phyloP scores from a whole-genome alignment of 1,284 basidiomycete species.

The Ustilago xerochloae region DNA sequence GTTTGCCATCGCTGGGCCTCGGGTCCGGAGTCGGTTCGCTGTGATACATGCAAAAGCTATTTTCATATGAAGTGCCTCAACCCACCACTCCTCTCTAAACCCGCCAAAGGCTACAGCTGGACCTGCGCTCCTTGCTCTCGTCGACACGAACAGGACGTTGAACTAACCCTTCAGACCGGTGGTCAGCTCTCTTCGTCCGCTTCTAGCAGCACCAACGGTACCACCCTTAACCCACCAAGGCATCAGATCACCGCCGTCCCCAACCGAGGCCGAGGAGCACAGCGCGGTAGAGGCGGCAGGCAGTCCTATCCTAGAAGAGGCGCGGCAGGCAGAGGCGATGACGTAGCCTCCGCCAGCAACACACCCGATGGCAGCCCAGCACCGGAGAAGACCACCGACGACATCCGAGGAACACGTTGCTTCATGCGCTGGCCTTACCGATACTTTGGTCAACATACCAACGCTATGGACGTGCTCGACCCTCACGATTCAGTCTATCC shows the following conservation, averaged over 20 bases:
- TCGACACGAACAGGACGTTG: constrained; percentile 86
- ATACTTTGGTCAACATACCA: constrained; percentile 92
- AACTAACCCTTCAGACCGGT: constrained; percentile 66
- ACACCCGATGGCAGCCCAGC: constrained; percentile 42
- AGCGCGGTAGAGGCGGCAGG: constrained; percentile 19
- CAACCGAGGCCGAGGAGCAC: constrained; percentile 34
- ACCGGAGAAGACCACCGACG: constrained; percentile 53
- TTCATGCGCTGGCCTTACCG: constrained; percentile 95
- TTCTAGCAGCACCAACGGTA: constrained; percentile 14
- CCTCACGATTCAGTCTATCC: constrained; percentile 95
- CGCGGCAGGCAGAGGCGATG: constrained; percentile 23
- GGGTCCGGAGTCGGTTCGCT: constrained; percentile 81
- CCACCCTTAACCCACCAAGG: constrained; percentile 11
- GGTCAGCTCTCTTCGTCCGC: constrained; percentile 28
- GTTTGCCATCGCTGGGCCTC: constrained; percentile 86
- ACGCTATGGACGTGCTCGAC: constrained; percentile 76
- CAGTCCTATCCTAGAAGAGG: constrained; percentile 23
- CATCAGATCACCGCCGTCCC: constrained; percentile 23
- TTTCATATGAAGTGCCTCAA: constrained; percentile 96
- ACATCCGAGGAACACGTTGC: constrained; percentile 73
- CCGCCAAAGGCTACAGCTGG: constrained; percentile 96
- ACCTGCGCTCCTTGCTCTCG: constrained; percentile 92
- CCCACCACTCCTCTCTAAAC: constrained; percentile 92
- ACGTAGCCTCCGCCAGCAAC: constrained; percentile 32
- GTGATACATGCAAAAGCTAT: constrained; percentile 90